Conservation (phyloP, 495 filamentous ascomycete species). For the Penicillium odoratum region DNA sequence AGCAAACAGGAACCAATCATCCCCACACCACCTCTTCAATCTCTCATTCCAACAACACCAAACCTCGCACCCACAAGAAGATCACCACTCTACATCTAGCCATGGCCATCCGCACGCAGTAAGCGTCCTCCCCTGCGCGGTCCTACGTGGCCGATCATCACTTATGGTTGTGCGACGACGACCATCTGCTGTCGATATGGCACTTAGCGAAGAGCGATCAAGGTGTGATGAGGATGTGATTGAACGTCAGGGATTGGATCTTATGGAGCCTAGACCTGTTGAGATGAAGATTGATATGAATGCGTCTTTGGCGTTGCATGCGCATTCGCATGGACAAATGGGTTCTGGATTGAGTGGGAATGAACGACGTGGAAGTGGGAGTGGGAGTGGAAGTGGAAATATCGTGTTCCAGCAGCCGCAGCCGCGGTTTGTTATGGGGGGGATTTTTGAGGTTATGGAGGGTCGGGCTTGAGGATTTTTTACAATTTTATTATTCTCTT, state of each 20-base stretch:
- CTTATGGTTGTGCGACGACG: conserved; percentile 40
- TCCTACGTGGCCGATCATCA: conserved; percentile 37
- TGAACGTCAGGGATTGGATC: conserved; percentile 41
- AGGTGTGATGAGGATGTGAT: conserved; percentile 39
- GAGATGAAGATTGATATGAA: conserved; percentile 23
- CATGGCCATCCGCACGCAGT: conserved; percentile 17
- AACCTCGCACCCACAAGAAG: conserved; percentile 27
- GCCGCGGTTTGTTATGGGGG: conserved; percentile 46
- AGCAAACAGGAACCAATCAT: conserved; percentile 13
- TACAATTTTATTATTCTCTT: background rate
- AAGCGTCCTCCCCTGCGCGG: conserved; percentile 29
- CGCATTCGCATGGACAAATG: too few relatives aligned
- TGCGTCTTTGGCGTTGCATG: background rate
- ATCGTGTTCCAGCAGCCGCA: conserved; percentile 14
- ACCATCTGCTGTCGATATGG: conserved; percentile 44
- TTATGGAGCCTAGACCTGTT: conserved; percentile 49
- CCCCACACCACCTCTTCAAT: conserved; percentile 30
- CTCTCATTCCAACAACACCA: conserved; percentile 29
- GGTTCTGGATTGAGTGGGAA: too few relatives aligned
- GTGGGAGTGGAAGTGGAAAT: background rate
- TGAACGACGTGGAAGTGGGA: background rate
- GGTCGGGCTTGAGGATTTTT: conserved; percentile 27
- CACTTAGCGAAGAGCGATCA: conserved; percentile 42
- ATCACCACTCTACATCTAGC: conserved; percentile 12
- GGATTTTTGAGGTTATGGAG: conserved; percentile 53